These are phyloP conservation scores for Scutellaria baicalensis DNA, from an alignment of 257 asterid species.

Conservation along the genomic window DNA sequence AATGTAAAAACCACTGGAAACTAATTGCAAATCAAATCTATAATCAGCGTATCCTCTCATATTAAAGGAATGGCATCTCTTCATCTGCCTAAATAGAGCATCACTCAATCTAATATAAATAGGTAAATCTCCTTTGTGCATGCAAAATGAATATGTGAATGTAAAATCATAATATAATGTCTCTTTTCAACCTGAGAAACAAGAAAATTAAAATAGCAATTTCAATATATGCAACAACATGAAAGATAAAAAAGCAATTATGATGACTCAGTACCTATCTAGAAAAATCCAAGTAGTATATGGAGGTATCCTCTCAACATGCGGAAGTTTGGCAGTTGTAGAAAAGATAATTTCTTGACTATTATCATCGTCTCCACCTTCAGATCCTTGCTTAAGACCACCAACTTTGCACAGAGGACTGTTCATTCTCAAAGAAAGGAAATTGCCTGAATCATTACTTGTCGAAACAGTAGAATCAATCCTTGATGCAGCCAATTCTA, in stretches of 20 bases:
- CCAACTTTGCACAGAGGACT: constrained; percentile 54
- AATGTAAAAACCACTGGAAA: not conserved
- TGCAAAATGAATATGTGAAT: not conserved
- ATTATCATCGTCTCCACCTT: constrained; percentile 46
- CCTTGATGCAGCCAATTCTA: constrained; percentile 51
- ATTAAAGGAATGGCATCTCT: not conserved
- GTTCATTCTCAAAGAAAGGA: constrained; percentile 56
- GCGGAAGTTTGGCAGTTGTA: constrained; percentile 62
- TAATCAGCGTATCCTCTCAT: not conserved
- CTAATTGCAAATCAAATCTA: not conserved
- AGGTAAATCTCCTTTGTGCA: not conserved
- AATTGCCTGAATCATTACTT: constrained; percentile 32
- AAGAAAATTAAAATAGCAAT: not conserved
- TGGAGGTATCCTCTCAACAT: constrained; percentile 59
- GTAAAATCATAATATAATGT: not conserved
- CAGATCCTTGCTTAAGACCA: constrained; percentile 45
- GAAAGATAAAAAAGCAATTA: not conserved
- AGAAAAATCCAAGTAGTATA: constrained; percentile 94
- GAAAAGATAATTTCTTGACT: constrained; percentile 55
- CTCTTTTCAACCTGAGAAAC: not conserved
- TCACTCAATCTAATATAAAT: not conserved
- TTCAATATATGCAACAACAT: not conserved
- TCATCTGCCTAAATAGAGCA: not conserved
- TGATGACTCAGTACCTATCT: constrained; percentile 47
- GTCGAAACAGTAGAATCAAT: constrained; percentile 23